Evolutionary conservation across 768 basidiomycete genomes (phyloP).

Genomic region (Fibroporia radiculosa): DNA sequence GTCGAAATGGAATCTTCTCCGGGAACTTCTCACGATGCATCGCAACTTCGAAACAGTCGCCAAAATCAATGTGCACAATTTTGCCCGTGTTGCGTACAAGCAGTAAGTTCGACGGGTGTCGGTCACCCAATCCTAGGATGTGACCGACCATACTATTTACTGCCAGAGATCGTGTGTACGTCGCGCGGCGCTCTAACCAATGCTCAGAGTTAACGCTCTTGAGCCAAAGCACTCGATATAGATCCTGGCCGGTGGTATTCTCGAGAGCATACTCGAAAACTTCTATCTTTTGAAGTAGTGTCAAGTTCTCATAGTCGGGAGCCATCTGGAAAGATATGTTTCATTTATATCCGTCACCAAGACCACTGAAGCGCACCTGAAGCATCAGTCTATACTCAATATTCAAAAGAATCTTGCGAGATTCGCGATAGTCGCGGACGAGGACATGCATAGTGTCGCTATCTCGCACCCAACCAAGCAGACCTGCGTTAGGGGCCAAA

Average conservation of each 20-base stretch:
- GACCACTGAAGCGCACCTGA: conserved; percentile 31
- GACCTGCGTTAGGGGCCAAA: conserved; percentile 89
- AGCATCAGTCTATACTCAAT: conserved; percentile 99
- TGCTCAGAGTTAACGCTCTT: conserved; percentile 94
- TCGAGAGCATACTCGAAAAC: conserved; percentile 98
- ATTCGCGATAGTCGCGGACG: conserved; percentile 93
- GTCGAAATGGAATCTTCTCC: conserved; percentile 95
- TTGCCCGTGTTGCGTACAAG: conserved; percentile 88
- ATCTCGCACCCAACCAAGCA: conserved; percentile 93
- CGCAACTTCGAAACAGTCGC: conserved; percentile 97
- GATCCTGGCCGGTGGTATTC: conserved; percentile 96
- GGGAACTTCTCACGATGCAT: conserved; percentile 99
- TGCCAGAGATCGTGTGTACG: conserved; percentile 91
- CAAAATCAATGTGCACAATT: conserved; percentile 95
- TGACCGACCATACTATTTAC: conserved; percentile 99
- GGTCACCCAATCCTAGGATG: conserved; percentile 94
- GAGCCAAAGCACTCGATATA: conserved; percentile 95
- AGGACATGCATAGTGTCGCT: conserved; percentile 95
- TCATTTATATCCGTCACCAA: not conserved
- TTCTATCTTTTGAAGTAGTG: conserved; percentile 94
- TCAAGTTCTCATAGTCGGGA: conserved; percentile 93
- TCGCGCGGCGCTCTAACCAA: conserved; percentile 94
- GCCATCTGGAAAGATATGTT: conserved; percentile 71
- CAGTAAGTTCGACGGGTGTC: conserved; percentile 93
- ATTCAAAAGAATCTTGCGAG: conserved; percentile 91